Percentiles rank a stretch among this genome's conserved stretches.
Evolutionary conservation across 164 flowering plant species (phyloP).

Genomic region (Litsea cubeba): DNA sequence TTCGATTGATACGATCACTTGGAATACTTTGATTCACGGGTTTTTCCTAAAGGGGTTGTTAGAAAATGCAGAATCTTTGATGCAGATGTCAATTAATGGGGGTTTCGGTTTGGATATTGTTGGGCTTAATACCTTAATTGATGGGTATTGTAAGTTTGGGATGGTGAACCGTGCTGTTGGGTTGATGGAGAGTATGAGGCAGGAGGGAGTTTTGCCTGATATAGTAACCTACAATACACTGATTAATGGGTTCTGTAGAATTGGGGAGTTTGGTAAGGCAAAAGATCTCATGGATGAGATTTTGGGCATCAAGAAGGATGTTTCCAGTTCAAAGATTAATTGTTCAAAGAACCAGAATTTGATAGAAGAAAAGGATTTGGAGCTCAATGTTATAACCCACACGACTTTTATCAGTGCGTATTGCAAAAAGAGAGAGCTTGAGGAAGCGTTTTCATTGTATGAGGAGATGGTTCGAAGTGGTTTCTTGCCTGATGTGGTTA

Average conservation of each 20-base stretch:
- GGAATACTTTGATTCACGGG: constrained; percentile 66
- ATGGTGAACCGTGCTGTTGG: constrained; percentile 33
- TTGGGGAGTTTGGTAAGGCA: constrained; percentile 54
- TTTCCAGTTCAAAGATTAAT: constrained; percentile 4
- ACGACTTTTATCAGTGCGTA: constrained; percentile 60
- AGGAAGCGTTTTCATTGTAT: constrained; percentile 57
- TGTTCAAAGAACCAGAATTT: background rate
- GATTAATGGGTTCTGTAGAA: constrained; percentile 60
- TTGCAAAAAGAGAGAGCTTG: constrained; percentile 33
- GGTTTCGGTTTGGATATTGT: constrained; percentile 42
- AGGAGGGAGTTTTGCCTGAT: constrained; percentile 46
- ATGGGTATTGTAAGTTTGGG: constrained; percentile 53
- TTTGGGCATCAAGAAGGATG: constrained; percentile 12
- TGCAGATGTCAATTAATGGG: constrained; percentile 33
- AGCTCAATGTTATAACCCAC: constrained; percentile 53
- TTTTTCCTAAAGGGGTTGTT: constrained; percentile 52
- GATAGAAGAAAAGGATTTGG: constrained; percentile 13
- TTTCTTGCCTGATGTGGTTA: constrained; percentile 66
- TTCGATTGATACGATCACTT: constrained; percentile 47
- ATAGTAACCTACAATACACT: constrained; percentile 65
- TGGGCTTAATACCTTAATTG: constrained; percentile 55
- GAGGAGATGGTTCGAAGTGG: constrained; percentile 65
- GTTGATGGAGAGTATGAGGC: constrained; percentile 41
- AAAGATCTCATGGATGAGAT: constrained; percentile 47
- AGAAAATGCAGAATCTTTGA: constrained; percentile 39